Evolutionary conservation across 495 filamentous ascomycete species (phyloP).

Genomic region (Penicillium waksmanii): DNA sequence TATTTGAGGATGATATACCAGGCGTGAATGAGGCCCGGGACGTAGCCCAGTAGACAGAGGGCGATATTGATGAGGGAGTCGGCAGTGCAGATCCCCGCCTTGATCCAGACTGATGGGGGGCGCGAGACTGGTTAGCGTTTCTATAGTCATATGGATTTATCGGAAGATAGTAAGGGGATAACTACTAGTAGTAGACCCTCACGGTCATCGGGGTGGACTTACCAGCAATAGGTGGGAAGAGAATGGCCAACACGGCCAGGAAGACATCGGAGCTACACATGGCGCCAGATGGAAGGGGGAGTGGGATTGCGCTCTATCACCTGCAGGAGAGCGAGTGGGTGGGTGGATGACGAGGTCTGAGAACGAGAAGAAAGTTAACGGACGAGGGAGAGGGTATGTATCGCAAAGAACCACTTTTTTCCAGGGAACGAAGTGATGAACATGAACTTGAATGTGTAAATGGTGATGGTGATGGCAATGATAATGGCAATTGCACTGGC

Average conservation of each 20-base stretch:
- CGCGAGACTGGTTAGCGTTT: conserved; percentile 7
- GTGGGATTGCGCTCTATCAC: conserved; percentile 23
- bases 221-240: conserved; percentile 95
- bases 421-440: too few species aligned
- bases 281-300: conserved; percentile 18
- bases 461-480: conserved; percentile 3
- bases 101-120: conserved; percentile 80
- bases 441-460: neutral
- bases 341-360: neutral
- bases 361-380: neutral
- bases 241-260: conserved; percentile 81
- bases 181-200: neutral
- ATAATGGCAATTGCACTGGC: too few species aligned
- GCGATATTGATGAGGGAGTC: conserved; percentile 96
- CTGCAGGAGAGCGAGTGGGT: conserved; percentile 5
- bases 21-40: conserved; percentile 90
- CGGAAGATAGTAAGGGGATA: conserved; percentile 4
- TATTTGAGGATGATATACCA: conserved; percentile 98
- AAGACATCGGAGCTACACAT: conserved; percentile 86
- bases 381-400: neutral
- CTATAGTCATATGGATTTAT: conserved; percentile 4
- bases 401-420: too few species aligned
- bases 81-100: conserved; percentile 87
- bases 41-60: conserved; percentile 83
- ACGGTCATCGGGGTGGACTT: conserved; percentile 38